Evolutionary conservation across 306 rosid genomes (phyloP).

Genomic region (Vigna radiata): DNA sequence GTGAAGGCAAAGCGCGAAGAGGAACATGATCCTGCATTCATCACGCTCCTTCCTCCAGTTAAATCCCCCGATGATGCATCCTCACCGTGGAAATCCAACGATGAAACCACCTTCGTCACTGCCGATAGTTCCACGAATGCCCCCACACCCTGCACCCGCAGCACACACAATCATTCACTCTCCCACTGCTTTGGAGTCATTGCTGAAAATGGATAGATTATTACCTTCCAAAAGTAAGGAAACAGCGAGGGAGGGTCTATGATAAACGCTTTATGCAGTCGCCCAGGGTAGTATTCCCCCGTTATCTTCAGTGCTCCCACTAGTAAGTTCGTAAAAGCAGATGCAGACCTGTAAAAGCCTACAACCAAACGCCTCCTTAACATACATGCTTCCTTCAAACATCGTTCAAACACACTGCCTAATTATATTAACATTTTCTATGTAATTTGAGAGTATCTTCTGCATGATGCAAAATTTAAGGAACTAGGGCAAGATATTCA

Average conservation of each 20-base stretch:
- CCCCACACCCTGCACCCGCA: conserved; percentile 64
- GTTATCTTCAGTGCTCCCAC: conserved; percentile 65
- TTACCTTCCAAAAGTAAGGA: conserved; percentile 84
- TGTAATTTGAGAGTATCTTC: too few relatives aligned
- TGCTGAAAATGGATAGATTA: neutral
- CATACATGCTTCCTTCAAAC: neutral
- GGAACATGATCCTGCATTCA: neutral
- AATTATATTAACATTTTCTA: too few relatives aligned
- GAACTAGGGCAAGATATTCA: too few relatives aligned
- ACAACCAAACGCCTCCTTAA: neutral
- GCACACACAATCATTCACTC: neutral
- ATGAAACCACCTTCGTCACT: conserved; percentile 61
- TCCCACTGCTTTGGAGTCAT: neutral
- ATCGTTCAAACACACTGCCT: neutral
- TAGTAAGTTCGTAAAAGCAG: conserved; percentile 68
- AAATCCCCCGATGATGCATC: neutral
- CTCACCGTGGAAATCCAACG: conserved; percentile 59
- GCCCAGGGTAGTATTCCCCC: conserved; percentile 70
- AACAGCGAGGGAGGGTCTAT: conserved; percentile 76
- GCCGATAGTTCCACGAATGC: conserved; percentile 77
- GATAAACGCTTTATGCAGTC: conserved; percentile 64
- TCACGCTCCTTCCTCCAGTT: neutral
- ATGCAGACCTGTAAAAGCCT: conserved; percentile 83
- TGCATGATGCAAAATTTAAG: too few relatives aligned
- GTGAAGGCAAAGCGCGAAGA: conserved; percentile 73